phyloP scores from a whole-genome alignment of 2,329 filamentous ascomycete genomes.

The Coniochaeta ligniaria region DNA sequence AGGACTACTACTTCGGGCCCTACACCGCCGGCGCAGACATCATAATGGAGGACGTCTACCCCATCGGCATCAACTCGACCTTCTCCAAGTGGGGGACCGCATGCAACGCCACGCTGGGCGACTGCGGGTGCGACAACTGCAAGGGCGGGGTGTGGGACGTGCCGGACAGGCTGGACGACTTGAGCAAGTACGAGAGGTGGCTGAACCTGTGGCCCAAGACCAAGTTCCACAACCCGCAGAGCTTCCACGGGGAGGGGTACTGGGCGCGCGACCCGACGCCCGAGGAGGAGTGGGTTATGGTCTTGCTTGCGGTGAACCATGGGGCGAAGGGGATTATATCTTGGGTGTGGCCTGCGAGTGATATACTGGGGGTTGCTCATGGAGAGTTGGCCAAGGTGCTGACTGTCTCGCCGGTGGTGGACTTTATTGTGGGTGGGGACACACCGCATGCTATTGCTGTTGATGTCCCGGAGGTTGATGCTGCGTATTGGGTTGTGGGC shows the following conservation, averaged over 20 bases:
- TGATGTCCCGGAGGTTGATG: slow-evolving; percentile 21
- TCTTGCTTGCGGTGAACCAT: slow-evolving; percentile 35
- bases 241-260: slow-evolving; percentile 39
- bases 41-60: slow-evolving; percentile 53
- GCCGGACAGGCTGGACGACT: slow-evolving; percentile 27
- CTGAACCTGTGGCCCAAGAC: slow-evolving; percentile 34
- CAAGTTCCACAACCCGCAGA: slow-evolving; percentile 37
- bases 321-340: slow-evolving; percentile 34
- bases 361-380: slow-evolving; percentile 27
- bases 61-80: slow-evolving; percentile 47
- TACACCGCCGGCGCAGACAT: slow-evolving; percentile 51
- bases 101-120: slow-evolving; percentile 52
- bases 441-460: slow-evolving; percentile 10
- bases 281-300: slow-evolving; percentile 37
- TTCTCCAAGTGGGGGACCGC: slow-evolving; percentile 48
- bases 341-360: slow-evolving; percentile 37
- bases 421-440: slow-evolving; percentile 28
- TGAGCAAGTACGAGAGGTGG: slow-evolving; percentile 29
- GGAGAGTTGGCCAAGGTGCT: slow-evolving; percentile 31
- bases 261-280: slow-evolving; percentile 37
- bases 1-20: slow-evolving; percentile 50
- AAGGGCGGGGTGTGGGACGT: slow-evolving; percentile 45
- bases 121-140: slow-evolving; percentile 59
- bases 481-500: slow-evolving; percentile 25
- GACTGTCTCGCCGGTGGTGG: slow-evolving; percentile 24